Conservation (phyloP, 179 eudicot genomes). For the Spergularia azorica region DNA sequence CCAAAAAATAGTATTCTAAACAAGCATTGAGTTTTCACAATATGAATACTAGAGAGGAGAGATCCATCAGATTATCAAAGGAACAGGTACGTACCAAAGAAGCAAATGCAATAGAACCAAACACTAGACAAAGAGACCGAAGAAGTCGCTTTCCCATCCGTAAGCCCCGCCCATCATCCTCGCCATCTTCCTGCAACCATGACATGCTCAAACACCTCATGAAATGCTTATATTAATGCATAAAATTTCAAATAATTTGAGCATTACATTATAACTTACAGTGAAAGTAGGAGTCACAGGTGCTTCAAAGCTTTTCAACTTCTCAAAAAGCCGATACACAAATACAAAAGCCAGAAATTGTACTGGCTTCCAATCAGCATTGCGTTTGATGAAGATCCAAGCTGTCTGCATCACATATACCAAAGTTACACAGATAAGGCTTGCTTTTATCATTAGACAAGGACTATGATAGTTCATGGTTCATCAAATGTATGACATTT, state of each 20-base stretch:
- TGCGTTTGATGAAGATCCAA: constrained; percentile 68
- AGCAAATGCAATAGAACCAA: constrained; percentile 74
- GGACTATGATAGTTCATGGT: neutral
- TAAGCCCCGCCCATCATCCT: constrained; percentile 73
- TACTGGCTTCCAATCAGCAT: constrained; percentile 88
- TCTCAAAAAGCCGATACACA: constrained; percentile 88
- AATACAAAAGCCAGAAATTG: constrained; percentile 76
- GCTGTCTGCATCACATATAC: constrained; percentile 55
- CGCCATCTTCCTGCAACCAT: constrained; percentile 84
- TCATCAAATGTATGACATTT: neutral
- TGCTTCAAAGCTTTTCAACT: constrained; percentile 80
- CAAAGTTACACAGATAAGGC: neutral
- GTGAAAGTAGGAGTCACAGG: constrained; percentile 53
- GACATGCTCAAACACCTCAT: constrained; percentile 18
- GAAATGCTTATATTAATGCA: neutral
- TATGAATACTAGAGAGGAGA: neutral
- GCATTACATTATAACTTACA: constrained; percentile 43
- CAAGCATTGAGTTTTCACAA: neutral
- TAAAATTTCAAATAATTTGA: neutral
- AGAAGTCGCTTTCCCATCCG: constrained; percentile 90
- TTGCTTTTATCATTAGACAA: neutral
- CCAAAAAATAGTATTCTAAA: neutral
- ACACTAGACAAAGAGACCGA: constrained; percentile 80
- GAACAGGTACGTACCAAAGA: constrained; percentile 67
- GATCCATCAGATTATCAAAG: neutral